Base-by-base conservation (phyloP, 2,329 filamentous ascomycete species). In the Stromatinia cepivora region DNA sequence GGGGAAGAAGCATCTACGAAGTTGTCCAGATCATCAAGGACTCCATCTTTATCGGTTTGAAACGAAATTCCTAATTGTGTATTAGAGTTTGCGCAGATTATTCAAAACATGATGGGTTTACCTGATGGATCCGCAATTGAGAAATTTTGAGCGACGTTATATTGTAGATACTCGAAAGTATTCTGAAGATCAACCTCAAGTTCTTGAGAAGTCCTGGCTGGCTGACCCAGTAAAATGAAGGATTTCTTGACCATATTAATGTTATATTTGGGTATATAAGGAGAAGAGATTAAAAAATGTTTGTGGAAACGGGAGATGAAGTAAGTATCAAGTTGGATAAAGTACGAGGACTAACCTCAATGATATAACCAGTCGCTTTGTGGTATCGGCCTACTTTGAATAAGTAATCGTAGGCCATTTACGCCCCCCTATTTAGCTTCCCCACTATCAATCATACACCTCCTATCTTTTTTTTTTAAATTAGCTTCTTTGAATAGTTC, bases 11-110 rank as follows among this genome's bases (percentile, higher is more conserved):
- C 69, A 53, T 70, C 69, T 34, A 42, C 17, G 25, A 73, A 66
- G 53, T 72, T 61, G n/a, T 70, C 66, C 25, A 72, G 66, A 31
- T 70, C 69, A 63, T 69, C 71, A 25, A 72, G 70, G n/a, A 66
- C 56, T 25, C 68, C 70, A 59, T 73, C 59, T 53, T 72, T 57
- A 22, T 69, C 58, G 20, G 70, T 69, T 62, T 73, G 69, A 39
- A 73, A 71, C 42, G 69, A 72, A 39, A 73, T 72, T 53, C 71
- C 71, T 73, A 17, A 10, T 10, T 34, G 13, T 56, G 22, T 39
- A 22, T 59, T 65, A 53, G 50, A 25, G 20, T 7, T 22, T 50
- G 17, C 6, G 1, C 20, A 15, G 42, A 25, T 48, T 34, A 25
- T 28, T 42, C 17, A 22, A 28, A 31, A 28, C 8, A 36, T 10